Percentiles rank a stretch among this genome's conserved stretches.
phyloP scores from a whole-genome alignment of 768 basidiomycete genomes.

The Trichaptum fuscoviolaceum region DNA sequence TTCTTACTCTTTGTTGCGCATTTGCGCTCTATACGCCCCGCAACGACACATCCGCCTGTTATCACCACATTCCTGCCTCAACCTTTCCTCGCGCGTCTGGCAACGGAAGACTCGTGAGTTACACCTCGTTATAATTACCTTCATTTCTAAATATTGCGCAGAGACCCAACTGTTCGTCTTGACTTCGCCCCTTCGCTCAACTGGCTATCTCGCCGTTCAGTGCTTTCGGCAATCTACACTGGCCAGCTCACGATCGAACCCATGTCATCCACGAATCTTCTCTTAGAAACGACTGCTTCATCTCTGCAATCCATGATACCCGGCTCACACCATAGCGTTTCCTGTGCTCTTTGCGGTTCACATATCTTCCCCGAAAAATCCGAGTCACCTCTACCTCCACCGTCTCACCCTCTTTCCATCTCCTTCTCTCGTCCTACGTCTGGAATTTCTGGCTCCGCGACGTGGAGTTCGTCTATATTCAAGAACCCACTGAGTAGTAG shows the following conservation, averaged over 20 bases:
- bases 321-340: slow-evolving; percentile 45
- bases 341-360: slow-evolving; percentile 77
- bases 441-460: slow-evolving; percentile 29
- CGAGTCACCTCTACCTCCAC: slow-evolving; percentile 23
- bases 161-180: slow-evolving; percentile 88
- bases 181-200: slow-evolving; percentile 93
- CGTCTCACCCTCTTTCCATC: slow-evolving; percentile 28
- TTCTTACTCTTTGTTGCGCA: slow-evolving; percentile 75
- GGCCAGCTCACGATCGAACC: slow-evolving; percentile 90
- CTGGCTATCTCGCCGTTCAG: slow-evolving; percentile 86
- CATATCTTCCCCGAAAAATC: slow-evolving; percentile 38
- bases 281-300: slow-evolving; percentile 45
- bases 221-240: slow-evolving; percentile 77
- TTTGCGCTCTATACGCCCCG: slow-evolving; percentile 62
- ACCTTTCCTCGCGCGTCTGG: slow-evolving; percentile 71
- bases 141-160: slow-evolving; percentile 26
- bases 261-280: slow-evolving; percentile 53
- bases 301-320: slow-evolving; percentile 37
- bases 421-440: slow-evolving; percentile 24
- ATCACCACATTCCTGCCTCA: slow-evolving; percentile 72
- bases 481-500: slow-evolving; percentile 43
- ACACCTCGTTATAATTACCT: slow-evolving; percentile 7
- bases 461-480: slow-evolving; percentile 56
- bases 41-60: slow-evolving; percentile 54
- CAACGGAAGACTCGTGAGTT: slow-evolving; percentile 82